phyloP scores from a whole-genome alignment of 129 eudicot genomes.

The Smallanthus sonchifolius region DNA sequence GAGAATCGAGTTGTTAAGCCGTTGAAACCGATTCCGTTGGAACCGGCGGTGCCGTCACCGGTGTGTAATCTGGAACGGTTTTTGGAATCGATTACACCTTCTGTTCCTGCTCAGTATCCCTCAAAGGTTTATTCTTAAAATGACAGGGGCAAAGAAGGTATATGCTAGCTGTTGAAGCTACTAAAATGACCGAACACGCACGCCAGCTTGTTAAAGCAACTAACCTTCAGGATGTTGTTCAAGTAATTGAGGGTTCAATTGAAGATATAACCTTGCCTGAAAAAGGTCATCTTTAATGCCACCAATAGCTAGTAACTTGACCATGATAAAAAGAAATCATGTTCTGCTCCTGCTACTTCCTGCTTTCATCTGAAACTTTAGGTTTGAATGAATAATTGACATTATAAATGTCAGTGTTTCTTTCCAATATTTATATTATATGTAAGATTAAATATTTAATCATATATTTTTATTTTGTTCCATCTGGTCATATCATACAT shows the following conservation, averaged over 20 bases:
- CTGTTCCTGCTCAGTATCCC: conserved; percentile 70
- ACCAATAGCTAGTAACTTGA: too few species aligned
- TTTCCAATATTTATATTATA: too few species aligned
- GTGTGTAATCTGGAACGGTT: conserved; percentile 74
- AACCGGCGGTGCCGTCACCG: conserved; percentile 32
- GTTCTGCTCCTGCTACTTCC: too few species aligned
- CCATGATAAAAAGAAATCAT: too few species aligned
- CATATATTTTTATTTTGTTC: too few species aligned
- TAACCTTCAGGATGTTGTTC: conserved; percentile 59
- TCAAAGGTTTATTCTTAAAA: conserved; percentile 77
- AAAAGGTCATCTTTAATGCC: conserved; percentile 48
- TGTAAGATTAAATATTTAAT: too few species aligned
- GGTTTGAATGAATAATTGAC: too few species aligned
- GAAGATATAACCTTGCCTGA: conserved; percentile 82
- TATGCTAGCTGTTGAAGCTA: conserved; percentile 98
- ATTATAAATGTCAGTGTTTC: too few species aligned
- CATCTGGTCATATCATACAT: too few species aligned
- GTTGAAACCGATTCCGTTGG: conserved; percentile 27
- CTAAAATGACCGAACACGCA: conserved; percentile 91
- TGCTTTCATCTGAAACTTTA: too few species aligned
- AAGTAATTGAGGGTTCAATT: conserved; percentile 90
- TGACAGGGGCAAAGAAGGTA: conserved; percentile 93
- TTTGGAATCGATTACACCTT: conserved; percentile 72
- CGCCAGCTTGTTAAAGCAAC: conserved; percentile 78
- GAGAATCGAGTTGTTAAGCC: conserved; percentile 24